Percentiles rank a stretch among this genome's conserved stretches.
Conservation (phyloP, 1,284 basidiomycete species). For the Cystobasidium pallidum region DNA sequence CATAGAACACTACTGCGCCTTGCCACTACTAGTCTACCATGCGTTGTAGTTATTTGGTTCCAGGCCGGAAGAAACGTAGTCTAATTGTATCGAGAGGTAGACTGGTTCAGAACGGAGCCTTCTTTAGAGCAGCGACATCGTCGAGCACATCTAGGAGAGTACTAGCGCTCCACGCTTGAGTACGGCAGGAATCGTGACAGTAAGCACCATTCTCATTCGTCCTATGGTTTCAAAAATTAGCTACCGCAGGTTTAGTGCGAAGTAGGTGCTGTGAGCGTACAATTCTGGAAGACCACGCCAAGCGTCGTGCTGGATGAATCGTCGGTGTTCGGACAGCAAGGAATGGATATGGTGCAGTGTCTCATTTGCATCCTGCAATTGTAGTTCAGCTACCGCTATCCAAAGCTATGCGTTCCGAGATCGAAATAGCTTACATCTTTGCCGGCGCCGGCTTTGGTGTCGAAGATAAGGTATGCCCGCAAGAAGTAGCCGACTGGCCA, state of each 20-base stretch:
- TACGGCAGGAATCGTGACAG: constrained; percentile 83
- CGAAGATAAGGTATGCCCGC: constrained; percentile 86
- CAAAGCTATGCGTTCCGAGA: background rate
- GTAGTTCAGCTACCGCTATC: constrained; percentile 53
- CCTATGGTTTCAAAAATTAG: constrained; percentile 4
- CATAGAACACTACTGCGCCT: background rate
- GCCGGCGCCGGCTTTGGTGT: constrained; percentile 66
- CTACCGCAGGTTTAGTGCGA: background rate
- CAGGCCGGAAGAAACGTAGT: no score
- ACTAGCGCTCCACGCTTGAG: constrained; percentile 90
- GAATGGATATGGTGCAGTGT: constrained; percentile 79
- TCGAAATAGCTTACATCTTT: constrained; percentile 63
- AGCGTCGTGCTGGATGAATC: constrained; percentile 73
- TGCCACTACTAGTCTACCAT: background rate
- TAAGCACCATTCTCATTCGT: constrained; percentile 65
- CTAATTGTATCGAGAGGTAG: background rate
- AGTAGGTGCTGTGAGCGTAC: constrained; percentile 8
- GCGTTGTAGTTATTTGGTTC: no score
- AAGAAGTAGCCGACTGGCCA: constrained; percentile 77
- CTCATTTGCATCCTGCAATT: constrained; percentile 63
- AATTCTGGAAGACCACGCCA: constrained; percentile 93
- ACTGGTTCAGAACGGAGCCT: background rate
- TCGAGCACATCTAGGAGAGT: constrained; percentile 84
- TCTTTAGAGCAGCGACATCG: constrained; percentile 59
- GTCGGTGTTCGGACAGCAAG: constrained; percentile 69